Evolutionary conservation across 208 protist species (phyloP), one percentile per base, ranked within the genome.

Genomic region (Wallacemonas sp.): DNA sequence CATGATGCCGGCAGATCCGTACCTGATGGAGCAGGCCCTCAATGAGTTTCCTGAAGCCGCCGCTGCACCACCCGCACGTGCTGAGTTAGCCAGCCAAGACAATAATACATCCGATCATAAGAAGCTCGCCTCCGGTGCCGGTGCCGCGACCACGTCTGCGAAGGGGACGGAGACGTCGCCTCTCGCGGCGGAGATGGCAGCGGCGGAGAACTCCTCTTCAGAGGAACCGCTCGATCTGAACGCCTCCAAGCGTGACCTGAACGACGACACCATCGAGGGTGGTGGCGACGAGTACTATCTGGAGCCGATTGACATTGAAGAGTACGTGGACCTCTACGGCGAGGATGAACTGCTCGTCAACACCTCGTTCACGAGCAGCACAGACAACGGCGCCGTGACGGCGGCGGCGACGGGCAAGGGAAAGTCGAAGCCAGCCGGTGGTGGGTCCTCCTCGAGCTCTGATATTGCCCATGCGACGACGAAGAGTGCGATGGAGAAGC

Each of bases 261-360:
- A 0, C 26, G 15, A 46, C 24, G 53, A 67, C 38, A 58, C n/a
- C 30, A 8, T 45, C 3, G 46, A 79, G 19, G 66, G 6, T 2
- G 72, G 80, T 30, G 71, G 68, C 15, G 75, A 83, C 49, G 66
- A 71, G 24, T 78, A 78, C 71, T 83, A 70, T 33, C 67, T 83
- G 17, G 77, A 84, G 39, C 69, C 75, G 2, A 55, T 87, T 19
- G 77, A 78, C 62, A 59, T 68, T 2, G 68, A 72, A 21, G 74
- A 79, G 44, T 76, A 75, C 67, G 47, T 39, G 27, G 59, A 45
- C 15, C 39, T 65, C 41, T 69, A 68, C 63, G 72, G 66, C 33
- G 62, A 59, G 31, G 77, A 68, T 24, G 63, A 68, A 11, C 68
- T 81, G 34, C 51, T 75, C 21, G 34, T 61, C 19, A 75, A 70